Evolutionary conservation across 108 stramenopile species (phyloP).

Genomic region (Cyclostephanos invisitatus): DNA sequence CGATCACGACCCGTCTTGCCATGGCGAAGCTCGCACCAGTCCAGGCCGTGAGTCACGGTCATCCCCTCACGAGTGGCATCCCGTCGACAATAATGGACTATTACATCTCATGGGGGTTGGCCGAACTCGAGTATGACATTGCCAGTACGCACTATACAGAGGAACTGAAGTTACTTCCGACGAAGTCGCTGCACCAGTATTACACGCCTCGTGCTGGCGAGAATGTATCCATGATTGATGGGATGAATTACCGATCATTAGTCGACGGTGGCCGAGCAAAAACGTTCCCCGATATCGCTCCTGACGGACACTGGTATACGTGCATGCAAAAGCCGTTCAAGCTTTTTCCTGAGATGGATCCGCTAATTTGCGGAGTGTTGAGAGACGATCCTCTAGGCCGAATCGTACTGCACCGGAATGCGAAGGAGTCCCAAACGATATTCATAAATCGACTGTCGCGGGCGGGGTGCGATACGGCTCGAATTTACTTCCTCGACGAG

Average conservation of each 20-base stretch:
- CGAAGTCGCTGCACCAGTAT: conserved; percentile 32
- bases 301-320: conserved; percentile 23
- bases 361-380: conserved; percentile 38
- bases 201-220: conserved; percentile 25
- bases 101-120: conserved; percentile 48
- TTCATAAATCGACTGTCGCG: conserved; percentile 8
- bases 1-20: conserved; percentile 23
- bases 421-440: background rate
- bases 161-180: conserved; percentile 16
- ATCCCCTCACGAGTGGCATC: conserved; percentile 45
- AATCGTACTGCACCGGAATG: background rate
- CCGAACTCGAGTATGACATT: conserved; percentile 30
- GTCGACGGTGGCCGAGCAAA: background rate
- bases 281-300: conserved; percentile 1
- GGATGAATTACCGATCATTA: conserved; percentile 2
- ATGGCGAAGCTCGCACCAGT: conserved; percentile 44
- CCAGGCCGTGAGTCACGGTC: conserved; percentile 38
- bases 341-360: conserved; percentile 39
- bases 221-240: conserved; percentile 13
- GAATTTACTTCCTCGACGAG: conserved; percentile 26
- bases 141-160: conserved; percentile 43
- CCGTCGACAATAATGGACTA: conserved; percentile 23
- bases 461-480: conserved; percentile 41
- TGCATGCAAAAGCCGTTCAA: conserved; percentile 54
- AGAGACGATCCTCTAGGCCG: conserved; percentile 14